A percentile compares a stretch with the other conserved stretches of the same genome.
These are phyloP conservation scores for Trichoderma polysporum DNA, from an alignment of 2,329 filamentous ascomycete genomes.

Conservation along the genomic window DNA sequence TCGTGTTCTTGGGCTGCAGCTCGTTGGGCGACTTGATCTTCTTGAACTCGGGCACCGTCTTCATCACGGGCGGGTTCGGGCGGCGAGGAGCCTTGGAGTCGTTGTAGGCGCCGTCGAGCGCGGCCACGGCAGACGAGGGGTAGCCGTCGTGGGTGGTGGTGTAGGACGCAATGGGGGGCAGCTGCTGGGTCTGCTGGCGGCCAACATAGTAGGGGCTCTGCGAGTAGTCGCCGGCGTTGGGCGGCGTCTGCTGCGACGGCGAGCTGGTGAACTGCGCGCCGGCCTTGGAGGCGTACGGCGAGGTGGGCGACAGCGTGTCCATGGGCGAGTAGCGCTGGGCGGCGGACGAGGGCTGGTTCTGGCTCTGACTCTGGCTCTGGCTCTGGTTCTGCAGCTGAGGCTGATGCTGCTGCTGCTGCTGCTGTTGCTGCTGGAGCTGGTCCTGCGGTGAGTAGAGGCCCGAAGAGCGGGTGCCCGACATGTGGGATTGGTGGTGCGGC, in stretches of 20 bases:
- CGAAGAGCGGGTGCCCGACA: slow-evolving; percentile 50
- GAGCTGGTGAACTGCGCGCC: slow-evolving; percentile 55
- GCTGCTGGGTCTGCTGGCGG: slow-evolving; percentile 56
- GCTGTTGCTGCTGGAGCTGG: slow-evolving; percentile 17
- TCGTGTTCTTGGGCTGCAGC: slow-evolving; percentile 77
- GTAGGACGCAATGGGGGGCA: slow-evolving; percentile 72
- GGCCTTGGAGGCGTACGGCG: slow-evolving; percentile 70
- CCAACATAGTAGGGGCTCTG: slow-evolving; percentile 59
- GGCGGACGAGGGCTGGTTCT: slow-evolving; percentile 66
- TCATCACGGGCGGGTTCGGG: slow-evolving; percentile 48
- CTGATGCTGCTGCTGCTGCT: neutral
- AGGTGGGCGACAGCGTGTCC: slow-evolving; percentile 80
- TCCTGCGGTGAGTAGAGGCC: slow-evolving; percentile 70
- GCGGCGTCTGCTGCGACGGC: slow-evolving; percentile 73
- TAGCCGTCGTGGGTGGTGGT: slow-evolving; percentile 69
- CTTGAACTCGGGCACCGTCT: slow-evolving; percentile 83
- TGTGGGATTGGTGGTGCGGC: slow-evolving; percentile 73
- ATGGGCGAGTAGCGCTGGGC: slow-evolving; percentile 95
- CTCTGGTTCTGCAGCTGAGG: neutral
- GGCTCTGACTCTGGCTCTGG: slow-evolving; percentile 29
- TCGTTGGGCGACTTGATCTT: slow-evolving; percentile 73
- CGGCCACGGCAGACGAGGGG: slow-evolving; percentile 67
- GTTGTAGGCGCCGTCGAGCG: slow-evolving; percentile 66
- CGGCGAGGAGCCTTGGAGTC: slow-evolving; percentile 60
- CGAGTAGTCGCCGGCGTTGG: slow-evolving; percentile 62